Percentiles rank a stretch among this genome's conserved stretches.
Evolutionary conservation across 1,139 yeast genomes (phyloP).

Genomic region (Blastobotrys indianensis): DNA sequence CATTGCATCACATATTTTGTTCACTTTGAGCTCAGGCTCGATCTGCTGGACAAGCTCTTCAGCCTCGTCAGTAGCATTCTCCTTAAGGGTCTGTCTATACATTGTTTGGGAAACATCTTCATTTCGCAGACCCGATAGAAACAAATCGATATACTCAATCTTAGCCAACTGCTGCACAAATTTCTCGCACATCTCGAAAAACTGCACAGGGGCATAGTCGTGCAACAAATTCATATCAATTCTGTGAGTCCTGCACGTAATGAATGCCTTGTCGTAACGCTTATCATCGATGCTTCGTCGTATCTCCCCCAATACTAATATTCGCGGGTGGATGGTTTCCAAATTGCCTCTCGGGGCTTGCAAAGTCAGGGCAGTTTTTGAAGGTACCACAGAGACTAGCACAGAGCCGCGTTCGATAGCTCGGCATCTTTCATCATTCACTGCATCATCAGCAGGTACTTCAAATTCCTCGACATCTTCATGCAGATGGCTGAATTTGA

Average conservation of each 20-base stretch:
- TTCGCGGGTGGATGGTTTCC: slow-evolving; percentile 90
- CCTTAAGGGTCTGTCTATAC: slow-evolving; percentile 60
- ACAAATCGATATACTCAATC: slow-evolving; percentile 76
- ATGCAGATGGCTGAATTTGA: slow-evolving; percentile 74
- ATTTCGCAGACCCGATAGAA: slow-evolving; percentile 77
- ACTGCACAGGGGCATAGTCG: slow-evolving; percentile 74
- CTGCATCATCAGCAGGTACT: slow-evolving; percentile 34
- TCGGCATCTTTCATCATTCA: slow-evolving; percentile 74
- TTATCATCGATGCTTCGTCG: slow-evolving; percentile 56
- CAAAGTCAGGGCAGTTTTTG: slow-evolving; percentile 72
- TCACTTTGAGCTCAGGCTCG: slow-evolving; percentile 45
- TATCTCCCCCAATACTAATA: slow-evolving; percentile 82
- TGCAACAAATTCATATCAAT: slow-evolving; percentile 84
- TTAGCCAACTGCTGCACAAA: slow-evolving; percentile 67
- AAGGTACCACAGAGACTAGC: slow-evolving; percentile 73
- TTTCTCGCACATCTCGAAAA: slow-evolving; percentile 55
- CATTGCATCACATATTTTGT: slow-evolving; percentile 68
- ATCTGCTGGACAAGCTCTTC: not conserved
- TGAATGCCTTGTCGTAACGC: slow-evolving; percentile 65
- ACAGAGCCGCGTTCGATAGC: slow-evolving; percentile 87
- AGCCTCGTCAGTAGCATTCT: slow-evolving; percentile 25
- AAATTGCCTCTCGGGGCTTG: slow-evolving; percentile 96
- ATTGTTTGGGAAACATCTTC: slow-evolving; percentile 83
- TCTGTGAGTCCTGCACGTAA: slow-evolving; percentile 83
- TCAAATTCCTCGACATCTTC: slow-evolving; percentile 32